A percentile compares a stretch with the other conserved stretches of the same genome.
These are phyloP conservation scores for Phytophthora litchii DNA, from an alignment of 352 stramenopile species.

Conservation along the genomic window DNA sequence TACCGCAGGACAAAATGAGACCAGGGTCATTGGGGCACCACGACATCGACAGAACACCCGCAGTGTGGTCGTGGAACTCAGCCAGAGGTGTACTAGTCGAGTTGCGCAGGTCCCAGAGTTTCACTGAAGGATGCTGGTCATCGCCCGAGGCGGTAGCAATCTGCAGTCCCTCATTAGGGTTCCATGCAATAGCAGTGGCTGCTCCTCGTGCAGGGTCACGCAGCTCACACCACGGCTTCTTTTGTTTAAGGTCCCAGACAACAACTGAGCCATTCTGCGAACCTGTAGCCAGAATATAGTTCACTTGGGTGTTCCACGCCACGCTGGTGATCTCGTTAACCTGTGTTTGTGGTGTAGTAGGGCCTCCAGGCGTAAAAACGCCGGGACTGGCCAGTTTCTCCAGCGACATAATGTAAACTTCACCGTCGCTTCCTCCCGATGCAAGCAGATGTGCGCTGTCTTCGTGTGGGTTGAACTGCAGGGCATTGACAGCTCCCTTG, in stretches of 20 bases:
- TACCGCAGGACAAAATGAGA: constrained; percentile 93
- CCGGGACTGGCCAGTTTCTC: constrained; percentile 90
- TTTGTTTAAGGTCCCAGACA: constrained; percentile 98
- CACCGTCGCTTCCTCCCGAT: constrained; percentile 92
- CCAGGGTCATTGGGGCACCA: constrained; percentile 98
- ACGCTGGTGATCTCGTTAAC: constrained; percentile 91
- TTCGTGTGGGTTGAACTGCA: constrained; percentile 96
- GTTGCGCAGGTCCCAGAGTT: constrained; percentile 98
- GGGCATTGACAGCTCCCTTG: constrained; percentile 91
- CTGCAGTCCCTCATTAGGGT: constrained; percentile 97
- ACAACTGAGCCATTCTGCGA: constrained; percentile 94
- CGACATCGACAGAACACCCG: constrained; percentile 95
- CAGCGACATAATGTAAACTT: constrained; percentile 96
- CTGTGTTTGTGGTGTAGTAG: constrained; percentile 61
- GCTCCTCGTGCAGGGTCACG: constrained; percentile 87
- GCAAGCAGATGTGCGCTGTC: constrained; percentile 93
- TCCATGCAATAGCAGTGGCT: constrained; percentile 96
- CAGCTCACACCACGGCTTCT: constrained; percentile 98
- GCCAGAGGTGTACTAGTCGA: constrained; percentile 96
- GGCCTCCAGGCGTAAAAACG: constrained; percentile 90
- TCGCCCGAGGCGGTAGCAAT: constrained; percentile 96
- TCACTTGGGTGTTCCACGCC: constrained; percentile 98
- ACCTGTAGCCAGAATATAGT: constrained; percentile 97
- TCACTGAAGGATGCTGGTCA: constrained; percentile 95
- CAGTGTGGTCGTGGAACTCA: constrained; percentile 95